phyloP scores from a whole-genome alignment of 169 alveolate genomes.

The Cryptosporidium muris region DNA sequence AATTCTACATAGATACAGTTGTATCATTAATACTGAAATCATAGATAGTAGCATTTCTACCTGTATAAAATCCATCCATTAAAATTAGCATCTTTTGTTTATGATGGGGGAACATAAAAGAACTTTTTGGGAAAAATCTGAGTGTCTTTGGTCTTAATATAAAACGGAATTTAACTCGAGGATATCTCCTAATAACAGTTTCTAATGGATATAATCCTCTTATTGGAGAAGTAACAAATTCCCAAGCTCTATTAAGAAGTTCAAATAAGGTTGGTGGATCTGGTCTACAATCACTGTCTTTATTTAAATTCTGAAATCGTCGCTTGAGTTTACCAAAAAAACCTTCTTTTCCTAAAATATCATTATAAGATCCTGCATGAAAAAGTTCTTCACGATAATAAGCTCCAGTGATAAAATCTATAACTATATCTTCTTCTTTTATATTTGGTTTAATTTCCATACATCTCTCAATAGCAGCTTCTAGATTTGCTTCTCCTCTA shows the following conservation, averaged over 20 bases:
- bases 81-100: slow-evolving; percentile 48
- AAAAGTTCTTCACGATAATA: slow-evolving; percentile 59
- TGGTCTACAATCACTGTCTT: slow-evolving; percentile 25
- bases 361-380: slow-evolving; percentile 40
- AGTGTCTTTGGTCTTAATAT: slow-evolving; percentile 57
- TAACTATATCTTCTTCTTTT: slow-evolving; percentile 42
- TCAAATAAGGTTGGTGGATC: slow-evolving; percentile 66
- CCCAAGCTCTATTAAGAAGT: slow-evolving; percentile 68
- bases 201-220: slow-evolving; percentile 60
- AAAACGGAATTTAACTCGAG: slow-evolving; percentile 40
- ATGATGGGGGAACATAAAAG: slow-evolving; percentile 38
- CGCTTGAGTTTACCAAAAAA: slow-evolving; percentile 46
- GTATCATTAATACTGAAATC: slow-evolving; percentile 34
- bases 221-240: slow-evolving; percentile 41
- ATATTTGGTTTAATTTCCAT: slow-evolving; percentile 52
- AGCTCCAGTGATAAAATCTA: slow-evolving; percentile 64
- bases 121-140: slow-evolving; percentile 67
- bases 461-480: slow-evolving; percentile 64
- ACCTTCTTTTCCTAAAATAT: slow-evolving; percentile 45
- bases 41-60: slow-evolving; percentile 36
- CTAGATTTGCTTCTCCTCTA: slow-evolving; percentile 60
- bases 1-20: neutral
- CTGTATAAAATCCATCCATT: slow-evolving; percentile 56
- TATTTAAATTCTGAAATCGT: slow-evolving; percentile 33
- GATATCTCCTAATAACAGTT: slow-evolving; percentile 48